Conservation (phyloP, 208 protist genomes). For the Acanthamoeba castellanii region DNA sequence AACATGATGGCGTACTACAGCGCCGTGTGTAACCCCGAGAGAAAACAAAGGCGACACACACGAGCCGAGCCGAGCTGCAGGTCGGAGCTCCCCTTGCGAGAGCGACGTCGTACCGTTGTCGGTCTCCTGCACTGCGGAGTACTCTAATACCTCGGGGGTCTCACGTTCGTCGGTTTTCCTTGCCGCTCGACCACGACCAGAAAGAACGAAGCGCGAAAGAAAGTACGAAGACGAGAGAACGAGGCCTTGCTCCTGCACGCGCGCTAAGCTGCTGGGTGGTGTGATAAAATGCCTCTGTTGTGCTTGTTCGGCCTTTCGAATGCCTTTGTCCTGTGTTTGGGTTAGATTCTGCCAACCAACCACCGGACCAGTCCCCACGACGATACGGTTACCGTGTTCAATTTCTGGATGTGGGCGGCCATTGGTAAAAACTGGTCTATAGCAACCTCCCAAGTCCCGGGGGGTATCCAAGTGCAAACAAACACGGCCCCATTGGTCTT, state of each 20-base stretch:
- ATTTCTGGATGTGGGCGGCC: neutral
- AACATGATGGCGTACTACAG: neutral
- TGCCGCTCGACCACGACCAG: neutral
- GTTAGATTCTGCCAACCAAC: too few species aligned
- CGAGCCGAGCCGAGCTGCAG: too few species aligned
- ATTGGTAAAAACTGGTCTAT: neutral
- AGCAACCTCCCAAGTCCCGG: neutral
- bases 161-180: conserved; percentile 24
- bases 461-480: neutral
- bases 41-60: neutral
- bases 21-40: neutral
- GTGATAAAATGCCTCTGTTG: neutral
- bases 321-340: too few species aligned
- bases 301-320: too few species aligned
- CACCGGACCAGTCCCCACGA: too few species aligned
- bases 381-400: neutral
- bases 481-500: neutral
- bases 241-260: neutral
- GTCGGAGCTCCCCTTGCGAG: too few species aligned
- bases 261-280: too few species aligned
- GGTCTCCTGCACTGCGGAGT: neutral
- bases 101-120: neutral
- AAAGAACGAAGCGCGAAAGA: neutral
- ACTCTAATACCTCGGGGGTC: neutral
- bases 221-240: neutral